Percentiles rank a stretch among this genome's conserved stretches.
Conservation (phyloP, 768 basidiomycete genomes). For the Rhizopogon roseolus region DNA sequence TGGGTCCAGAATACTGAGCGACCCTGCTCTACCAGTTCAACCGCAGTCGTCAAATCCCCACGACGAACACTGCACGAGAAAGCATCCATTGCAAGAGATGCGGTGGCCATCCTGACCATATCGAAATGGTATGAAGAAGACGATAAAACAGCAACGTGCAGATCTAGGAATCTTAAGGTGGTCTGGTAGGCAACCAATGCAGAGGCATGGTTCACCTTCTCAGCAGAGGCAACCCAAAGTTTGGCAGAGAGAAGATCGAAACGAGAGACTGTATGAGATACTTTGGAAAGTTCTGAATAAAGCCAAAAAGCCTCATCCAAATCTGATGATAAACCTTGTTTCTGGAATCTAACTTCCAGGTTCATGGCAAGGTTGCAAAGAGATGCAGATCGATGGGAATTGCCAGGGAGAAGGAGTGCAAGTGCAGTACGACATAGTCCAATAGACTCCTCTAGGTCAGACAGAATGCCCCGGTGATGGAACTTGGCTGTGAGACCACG, state of each 20-base stretch:
- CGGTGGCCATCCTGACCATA: not conserved
- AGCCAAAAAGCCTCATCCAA: not conserved
- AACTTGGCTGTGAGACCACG: no score
- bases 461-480: no score
- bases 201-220: not conserved
- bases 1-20: constrained; percentile 24
- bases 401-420: no score
- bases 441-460: no score
- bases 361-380: not conserved
- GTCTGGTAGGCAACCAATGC: not conserved
- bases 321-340: not conserved
- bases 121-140: not conserved
- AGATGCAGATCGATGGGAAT: not conserved
- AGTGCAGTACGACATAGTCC: no score
- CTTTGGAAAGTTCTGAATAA: not conserved
- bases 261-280: not conserved
- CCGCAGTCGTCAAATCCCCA: constrained; percentile 13
- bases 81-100: constrained; percentile 15
- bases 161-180: not conserved
- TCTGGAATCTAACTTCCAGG: not conserved
- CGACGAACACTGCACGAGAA: constrained; percentile 16
- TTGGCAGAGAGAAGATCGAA: not conserved
- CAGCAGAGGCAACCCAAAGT: not conserved
- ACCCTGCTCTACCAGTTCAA: constrained; percentile 31
- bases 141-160: not conserved